These are phyloP conservation scores for Neurospora sp. DNA, from an alignment of 495 filamentous ascomycete genomes.

Conservation along the genomic window DNA sequence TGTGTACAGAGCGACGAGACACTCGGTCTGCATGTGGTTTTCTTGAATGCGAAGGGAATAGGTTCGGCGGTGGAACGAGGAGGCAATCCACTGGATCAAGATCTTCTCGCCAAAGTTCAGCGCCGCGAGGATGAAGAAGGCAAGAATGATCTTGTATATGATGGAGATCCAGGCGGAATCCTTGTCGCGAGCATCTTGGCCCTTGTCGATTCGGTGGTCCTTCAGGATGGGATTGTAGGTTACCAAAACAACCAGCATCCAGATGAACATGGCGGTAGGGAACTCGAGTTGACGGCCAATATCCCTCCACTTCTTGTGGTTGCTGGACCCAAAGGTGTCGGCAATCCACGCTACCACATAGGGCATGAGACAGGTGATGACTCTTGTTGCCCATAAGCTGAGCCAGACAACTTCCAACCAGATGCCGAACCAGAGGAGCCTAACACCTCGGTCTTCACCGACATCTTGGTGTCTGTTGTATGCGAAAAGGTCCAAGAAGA, in stretches of 20 bases:
- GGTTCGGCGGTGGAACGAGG: constrained; percentile 83
- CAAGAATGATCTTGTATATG: constrained; percentile 79
- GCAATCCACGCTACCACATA: constrained; percentile 53
- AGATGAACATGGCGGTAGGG: constrained; percentile 80
- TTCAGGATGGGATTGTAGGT: constrained; percentile 63
- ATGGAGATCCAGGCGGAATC: constrained; percentile 60
- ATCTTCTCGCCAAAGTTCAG: constrained; percentile 90
- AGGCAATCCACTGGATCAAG: constrained; percentile 88
- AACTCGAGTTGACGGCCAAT: constrained; percentile 81
- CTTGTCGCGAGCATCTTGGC: constrained; percentile 35
- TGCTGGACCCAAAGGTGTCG: constrained; percentile 73
- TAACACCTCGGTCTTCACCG: constrained; percentile 64
- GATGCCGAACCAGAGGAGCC: constrained; percentile 82
- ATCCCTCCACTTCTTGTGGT: constrained; percentile 84
- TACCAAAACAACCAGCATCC: constrained; percentile 74
- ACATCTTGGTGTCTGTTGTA: constrained; percentile 36
- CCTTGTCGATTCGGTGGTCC: constrained; percentile 54
- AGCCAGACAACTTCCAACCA: constrained; percentile 95
- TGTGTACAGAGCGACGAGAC: constrained; percentile 55
- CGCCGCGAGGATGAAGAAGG: constrained; percentile 66
- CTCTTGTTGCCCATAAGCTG: constrained; percentile 74
- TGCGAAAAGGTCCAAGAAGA: constrained; percentile 64
- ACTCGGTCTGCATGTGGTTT: constrained; percentile 61
- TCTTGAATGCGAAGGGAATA: constrained; percentile 87
- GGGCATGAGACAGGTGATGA: constrained; percentile 69